Percentiles rank a stretch among this genome's conserved stretches.
Evolutionary conservation across 1,139 yeast genomes (phyloP).

Genomic region (Saccharomyces hybrid): DNA sequence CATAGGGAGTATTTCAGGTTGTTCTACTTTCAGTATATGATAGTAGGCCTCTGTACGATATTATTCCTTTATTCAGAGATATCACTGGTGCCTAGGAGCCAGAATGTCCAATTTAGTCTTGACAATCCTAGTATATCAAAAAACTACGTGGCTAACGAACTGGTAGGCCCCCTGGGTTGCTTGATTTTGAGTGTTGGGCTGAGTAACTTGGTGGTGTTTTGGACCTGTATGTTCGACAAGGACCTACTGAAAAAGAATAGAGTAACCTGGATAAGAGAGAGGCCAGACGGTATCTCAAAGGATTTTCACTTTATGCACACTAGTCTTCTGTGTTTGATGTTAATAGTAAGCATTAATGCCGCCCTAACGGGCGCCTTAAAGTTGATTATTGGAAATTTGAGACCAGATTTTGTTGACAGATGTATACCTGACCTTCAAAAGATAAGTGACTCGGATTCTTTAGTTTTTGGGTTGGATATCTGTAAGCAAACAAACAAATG

Average conservation of each 20-base stretch:
- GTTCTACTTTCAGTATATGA: constrained; percentile 8
- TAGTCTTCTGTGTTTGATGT: constrained; percentile 17
- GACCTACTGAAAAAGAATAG: constrained; percentile 10
- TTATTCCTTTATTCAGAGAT: constrained; percentile 18
- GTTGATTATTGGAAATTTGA: constrained; percentile 20
- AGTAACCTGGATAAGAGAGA: constrained; percentile 9
- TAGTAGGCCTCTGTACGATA: constrained; percentile 9
- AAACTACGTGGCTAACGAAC: constrained; percentile 18
- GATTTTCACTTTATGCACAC: constrained; percentile 20
- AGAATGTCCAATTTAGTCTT: constrained; percentile 12
- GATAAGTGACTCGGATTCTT: constrained; percentile 3
- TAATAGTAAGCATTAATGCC: constrained; percentile 20
- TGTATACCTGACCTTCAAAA: constrained; percentile 15
- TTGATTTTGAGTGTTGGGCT: constrained; percentile 17
- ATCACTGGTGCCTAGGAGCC: constrained; percentile 15
- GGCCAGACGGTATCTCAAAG: constrained; percentile 13
- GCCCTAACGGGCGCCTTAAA: constrained; percentile 24
- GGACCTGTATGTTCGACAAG: constrained; percentile 18
- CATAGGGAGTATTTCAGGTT: constrained; percentile 54
- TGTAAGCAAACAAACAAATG: constrained; percentile 17
- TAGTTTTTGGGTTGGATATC: constrained; percentile 10
- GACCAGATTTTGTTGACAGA: constrained; percentile 28
- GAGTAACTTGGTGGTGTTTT: constrained; percentile 14
- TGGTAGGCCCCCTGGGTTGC: constrained; percentile 19
- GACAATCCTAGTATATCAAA: constrained; percentile 15